Evolutionary conservation across 495 filamentous ascomycete species (phyloP).

Genomic region (Penicillium verhagenii): DNA sequence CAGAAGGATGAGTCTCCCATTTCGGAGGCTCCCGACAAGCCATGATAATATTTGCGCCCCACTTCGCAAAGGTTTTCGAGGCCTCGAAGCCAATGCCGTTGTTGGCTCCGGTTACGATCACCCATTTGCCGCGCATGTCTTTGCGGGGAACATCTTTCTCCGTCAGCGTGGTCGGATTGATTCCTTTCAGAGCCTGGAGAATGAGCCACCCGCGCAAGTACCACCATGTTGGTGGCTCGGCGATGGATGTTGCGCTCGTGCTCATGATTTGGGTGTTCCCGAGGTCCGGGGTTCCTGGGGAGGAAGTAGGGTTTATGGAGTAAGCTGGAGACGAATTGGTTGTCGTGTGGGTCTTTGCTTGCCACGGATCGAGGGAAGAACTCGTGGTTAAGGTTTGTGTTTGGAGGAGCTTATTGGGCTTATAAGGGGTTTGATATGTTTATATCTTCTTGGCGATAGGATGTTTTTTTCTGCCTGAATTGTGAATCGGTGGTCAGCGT

Average conservation of each 20-base stretch:
- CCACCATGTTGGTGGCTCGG: background rate
- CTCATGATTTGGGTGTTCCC: too few species aligned
- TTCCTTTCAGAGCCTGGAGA: background rate
- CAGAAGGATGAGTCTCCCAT: conserved; percentile 21
- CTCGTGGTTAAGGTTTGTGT: background rate
- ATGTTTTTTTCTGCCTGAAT: background rate
- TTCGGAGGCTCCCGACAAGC: conserved; percentile 27
- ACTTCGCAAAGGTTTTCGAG: conserved; percentile 21
- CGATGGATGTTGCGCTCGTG: background rate
- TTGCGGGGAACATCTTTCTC: background rate
- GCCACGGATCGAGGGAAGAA: background rate
- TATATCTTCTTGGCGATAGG: background rate
- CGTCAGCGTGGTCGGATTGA: background rate
- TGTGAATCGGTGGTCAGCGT: background rate
- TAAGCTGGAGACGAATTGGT: too few species aligned
- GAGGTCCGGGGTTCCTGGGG: too few species aligned
- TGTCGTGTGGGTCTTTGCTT: background rate
- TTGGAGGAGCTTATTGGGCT: background rate
- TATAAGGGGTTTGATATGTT: too few species aligned
- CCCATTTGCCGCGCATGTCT: conserved; percentile 14
- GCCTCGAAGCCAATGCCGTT: conserved; percentile 34
- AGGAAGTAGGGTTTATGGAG: background rate
- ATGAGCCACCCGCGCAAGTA: background rate
- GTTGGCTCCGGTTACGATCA: conserved; percentile 36
- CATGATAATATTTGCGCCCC: conserved; percentile 31